Conservation (phyloP, 805 yeast genomes). For the Hanseniaspora pseudoguilliermondii region DNA sequence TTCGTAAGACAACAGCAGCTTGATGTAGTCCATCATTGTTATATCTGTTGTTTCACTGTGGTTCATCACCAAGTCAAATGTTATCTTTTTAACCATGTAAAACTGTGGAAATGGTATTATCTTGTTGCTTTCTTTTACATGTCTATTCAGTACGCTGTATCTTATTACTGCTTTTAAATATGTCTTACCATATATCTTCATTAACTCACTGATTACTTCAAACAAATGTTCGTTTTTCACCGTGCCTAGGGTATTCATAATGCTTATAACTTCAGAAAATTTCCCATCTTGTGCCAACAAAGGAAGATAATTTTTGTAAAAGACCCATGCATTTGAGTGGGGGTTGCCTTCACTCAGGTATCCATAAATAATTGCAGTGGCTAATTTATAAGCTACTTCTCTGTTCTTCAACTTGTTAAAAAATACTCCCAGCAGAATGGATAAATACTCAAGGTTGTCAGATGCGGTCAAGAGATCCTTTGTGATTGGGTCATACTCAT, state of each 20-base stretch:
- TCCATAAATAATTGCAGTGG: background rate
- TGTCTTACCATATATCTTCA: background rate
- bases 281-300: constrained; percentile 3
- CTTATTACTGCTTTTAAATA: background rate
- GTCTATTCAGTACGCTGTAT: background rate
- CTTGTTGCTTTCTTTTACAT: background rate
- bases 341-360: background rate
- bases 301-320: constrained; percentile 2
- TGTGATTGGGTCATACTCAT: background rate
- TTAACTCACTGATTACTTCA: background rate
- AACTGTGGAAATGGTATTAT: constrained; percentile 10
- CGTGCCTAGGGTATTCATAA: background rate
- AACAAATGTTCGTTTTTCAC: background rate
- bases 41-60: background rate
- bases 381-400: background rate
- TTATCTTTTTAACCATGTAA: constrained; percentile 1
- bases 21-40: constrained; percentile 1
- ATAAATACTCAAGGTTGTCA: background rate
- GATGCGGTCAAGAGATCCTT: background rate
- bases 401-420: background rate
- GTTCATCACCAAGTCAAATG: background rate
- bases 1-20: constrained; percentile 7
- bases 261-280: background rate
- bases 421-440: background rate
- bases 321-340: background rate